Conservation (phyloP, 1,139 yeast species). For the Arxiozyma heterogenica region DNA sequence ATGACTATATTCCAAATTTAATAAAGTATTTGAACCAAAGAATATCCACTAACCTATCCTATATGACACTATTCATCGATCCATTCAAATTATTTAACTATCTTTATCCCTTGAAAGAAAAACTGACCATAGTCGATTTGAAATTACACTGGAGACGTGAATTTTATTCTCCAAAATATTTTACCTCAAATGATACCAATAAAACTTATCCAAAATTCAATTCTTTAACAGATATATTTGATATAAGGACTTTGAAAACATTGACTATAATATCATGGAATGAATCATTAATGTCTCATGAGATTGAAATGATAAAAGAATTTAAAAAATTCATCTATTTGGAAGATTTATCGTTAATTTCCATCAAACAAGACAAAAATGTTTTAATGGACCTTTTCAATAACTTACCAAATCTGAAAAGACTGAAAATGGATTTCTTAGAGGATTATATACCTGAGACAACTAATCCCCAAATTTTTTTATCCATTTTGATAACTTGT, state of each 20-base stretch:
- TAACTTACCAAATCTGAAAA: constrained; percentile 27
- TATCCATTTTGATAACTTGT: constrained; percentile 29
- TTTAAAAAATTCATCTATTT: constrained; percentile 31
- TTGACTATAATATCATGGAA: constrained; percentile 37
- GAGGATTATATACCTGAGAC: constrained; percentile 31
- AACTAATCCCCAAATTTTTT: constrained; percentile 28
- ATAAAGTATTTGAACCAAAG: constrained; percentile 23
- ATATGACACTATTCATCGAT: constrained; percentile 33
- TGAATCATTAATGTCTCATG: constrained; percentile 28
- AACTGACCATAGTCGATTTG: constrained; percentile 31
- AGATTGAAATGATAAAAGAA: constrained; percentile 30
- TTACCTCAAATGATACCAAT: constrained; percentile 3
- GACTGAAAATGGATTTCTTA: constrained; percentile 35
- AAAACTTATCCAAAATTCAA: constrained; percentile 9
- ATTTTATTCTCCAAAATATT: constrained; percentile 28
- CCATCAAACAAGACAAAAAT: constrained; percentile 31
- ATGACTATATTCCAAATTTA: constrained; percentile 27
- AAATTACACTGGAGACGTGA: constrained; percentile 36
- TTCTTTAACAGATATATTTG: constrained; percentile 32
- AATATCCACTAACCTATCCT: constrained; percentile 25
- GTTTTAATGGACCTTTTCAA: constrained; percentile 28
- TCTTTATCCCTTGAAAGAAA: constrained; percentile 24
- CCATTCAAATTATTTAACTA: constrained; percentile 32
- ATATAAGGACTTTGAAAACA: constrained; percentile 28
- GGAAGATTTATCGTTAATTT: constrained; percentile 35